Base-by-base conservation (phyloP, 75 land plant genomes). In the Pinus tabuliformis region DNA sequence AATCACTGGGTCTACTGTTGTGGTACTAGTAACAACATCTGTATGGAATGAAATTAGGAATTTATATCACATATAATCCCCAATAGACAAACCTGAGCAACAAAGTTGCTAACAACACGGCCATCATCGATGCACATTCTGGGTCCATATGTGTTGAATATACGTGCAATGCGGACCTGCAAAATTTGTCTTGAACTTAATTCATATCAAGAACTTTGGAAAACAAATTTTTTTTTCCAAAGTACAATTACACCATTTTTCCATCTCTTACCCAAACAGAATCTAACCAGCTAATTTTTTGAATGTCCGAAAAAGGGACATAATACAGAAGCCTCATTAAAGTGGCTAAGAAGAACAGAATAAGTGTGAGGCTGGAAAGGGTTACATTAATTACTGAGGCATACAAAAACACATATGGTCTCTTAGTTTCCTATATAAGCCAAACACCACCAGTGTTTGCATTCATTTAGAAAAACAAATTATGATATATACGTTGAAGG, bases 81-180 rank as follows among this genome's bases (percentile, higher is more conserved):
- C 37, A 74, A 28, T 21, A 57, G 37, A 61, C 61, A 7, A 71
- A 89, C 89, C 83, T 91, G 93, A 56, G 91, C 91, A 62, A 89
- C 89, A 79, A 91, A 91, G 64, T 91, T 91, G 85, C 93, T 91
- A n/a, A 91, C 93, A 56, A 91, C 91, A 57, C 91, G 88, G 14
- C 92, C 92, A 80, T 91, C 92, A 79, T 91, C 92, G 20, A 91
- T 84, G 63, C 89, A 84, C 93, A 91, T 91, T 3, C 93, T 84
- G n/a, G 93, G 93, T 49, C 93, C 93, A 75, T 91, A 91, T 78
- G 93, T 91, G 76, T 91, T 91, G 42, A 91, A 91, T 70, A 91
- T 91, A 9, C 91, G 84, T 73, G 93, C 91, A 71, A 89, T 91
- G 20, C 93, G 85, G 26, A 86, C 91, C 91, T 91, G 73, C 42